Evolutionary conservation across 2,329 filamentous ascomycete genomes (phyloP).

Genomic region (Colletotrichum aenigma): DNA sequence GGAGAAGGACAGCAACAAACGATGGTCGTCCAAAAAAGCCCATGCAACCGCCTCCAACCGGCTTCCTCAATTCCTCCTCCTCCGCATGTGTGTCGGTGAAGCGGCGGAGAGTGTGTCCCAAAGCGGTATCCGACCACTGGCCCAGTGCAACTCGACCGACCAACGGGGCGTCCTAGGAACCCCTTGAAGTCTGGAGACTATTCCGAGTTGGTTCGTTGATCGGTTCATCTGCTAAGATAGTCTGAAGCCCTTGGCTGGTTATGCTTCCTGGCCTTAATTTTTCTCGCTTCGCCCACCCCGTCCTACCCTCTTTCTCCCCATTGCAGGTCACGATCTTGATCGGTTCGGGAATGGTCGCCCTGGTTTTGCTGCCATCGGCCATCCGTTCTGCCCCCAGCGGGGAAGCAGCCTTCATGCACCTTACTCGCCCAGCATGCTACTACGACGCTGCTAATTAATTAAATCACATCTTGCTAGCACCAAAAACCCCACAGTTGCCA

Average conservation of each 20-base stretch:
- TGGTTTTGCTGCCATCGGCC: neutral
- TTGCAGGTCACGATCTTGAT: slow-evolving; percentile 8
- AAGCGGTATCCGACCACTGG: slow-evolving; percentile 12
- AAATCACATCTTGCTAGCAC: neutral
- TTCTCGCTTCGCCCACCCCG: neutral
- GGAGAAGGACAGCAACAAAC: neutral
- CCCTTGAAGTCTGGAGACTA: neutral
- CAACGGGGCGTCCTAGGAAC: slow-evolving; percentile 1
- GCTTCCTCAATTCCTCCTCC: neutral
- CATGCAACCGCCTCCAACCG: neutral
- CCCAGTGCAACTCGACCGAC: slow-evolving; percentile 9
- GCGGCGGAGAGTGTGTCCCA: slow-evolving; percentile 6
- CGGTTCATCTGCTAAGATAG: neutral
- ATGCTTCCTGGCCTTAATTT: neutral
- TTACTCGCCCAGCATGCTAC: slow-evolving; percentile 2
- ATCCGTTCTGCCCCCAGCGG: neutral
- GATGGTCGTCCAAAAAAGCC: neutral
- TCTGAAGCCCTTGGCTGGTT: neutral
- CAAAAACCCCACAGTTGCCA: neutral
- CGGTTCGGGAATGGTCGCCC: slow-evolving; percentile 1
- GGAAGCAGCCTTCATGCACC: neutral
- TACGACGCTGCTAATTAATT: neutral
- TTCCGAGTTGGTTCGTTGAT: neutral
- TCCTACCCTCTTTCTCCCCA: neutral
- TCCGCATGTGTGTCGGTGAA: neutral